Evolutionary conservation across 2,329 filamentous ascomycete genomes (phyloP), one percentile per base, ranked within the genome.

Genomic region (Curvularia lunata): DNA sequence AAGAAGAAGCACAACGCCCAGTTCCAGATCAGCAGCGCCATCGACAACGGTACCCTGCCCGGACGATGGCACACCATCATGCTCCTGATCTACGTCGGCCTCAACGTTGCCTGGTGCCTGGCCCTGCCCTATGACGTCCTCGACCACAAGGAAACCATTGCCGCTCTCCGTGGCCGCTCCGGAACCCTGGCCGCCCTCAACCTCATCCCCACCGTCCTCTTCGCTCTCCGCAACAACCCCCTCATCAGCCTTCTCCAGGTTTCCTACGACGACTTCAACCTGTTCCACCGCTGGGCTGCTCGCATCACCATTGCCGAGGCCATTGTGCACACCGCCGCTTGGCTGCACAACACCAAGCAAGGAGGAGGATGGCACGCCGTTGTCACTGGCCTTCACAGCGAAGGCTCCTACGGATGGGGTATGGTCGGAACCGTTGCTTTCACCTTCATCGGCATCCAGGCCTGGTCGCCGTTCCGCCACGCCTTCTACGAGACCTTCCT

Each of bases 401-500:
- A 87, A 65, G 79, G 81, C 12, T 94, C 92, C 70, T 87, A 91
- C 58, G 76, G 78, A 28, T 88, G 79, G 75, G 89, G 89, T 42
- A 83, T 86, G 69, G 79, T 88, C 25, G 88, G 84, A 45, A 78
- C 77, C 16, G 74, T 85, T 48, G 83, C 85, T 37, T 85, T 97
- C 72, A 67, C 85, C 40, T 73, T 90, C 43, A 81, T 98, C 45
- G 71, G 90, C 52, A 70, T 96, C 50, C 81, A 89, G 27, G 89
- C 92, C 9, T 80, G 90, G 52, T 94, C 92, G 2, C 89, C 92
- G 0, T 73, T 99, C 50, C 88, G 95, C 60, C 94, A 97, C 77
- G 92, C 93, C 38, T 97, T 97, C 75, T 99, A 99, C 80, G 95
- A 99, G 80, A 96, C 92, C 1, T 99, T 99, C 80, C 84, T 98